Percentiles rank a stretch among this genome's conserved stretches.
Evolutionary conservation across 1,284 basidiomycete genomes (phyloP).

Genomic region (Leucoagaricus sp.): DNA sequence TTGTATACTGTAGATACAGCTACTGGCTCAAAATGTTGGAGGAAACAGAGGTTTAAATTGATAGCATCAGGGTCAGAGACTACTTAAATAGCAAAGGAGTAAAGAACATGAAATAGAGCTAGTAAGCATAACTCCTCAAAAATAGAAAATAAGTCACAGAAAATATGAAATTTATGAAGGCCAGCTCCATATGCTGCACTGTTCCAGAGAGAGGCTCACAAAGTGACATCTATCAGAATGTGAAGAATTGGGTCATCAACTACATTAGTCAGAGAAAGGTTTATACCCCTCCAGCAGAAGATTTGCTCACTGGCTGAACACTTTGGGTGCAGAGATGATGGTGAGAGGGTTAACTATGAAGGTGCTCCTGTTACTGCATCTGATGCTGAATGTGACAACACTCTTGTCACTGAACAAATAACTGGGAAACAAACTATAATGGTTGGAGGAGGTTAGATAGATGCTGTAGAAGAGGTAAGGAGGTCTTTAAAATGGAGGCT

Average conservation of each 20-base stretch:
- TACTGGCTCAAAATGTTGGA: constrained; percentile 15
- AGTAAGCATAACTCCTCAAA: neutral
- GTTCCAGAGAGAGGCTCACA: constrained; percentile 26
- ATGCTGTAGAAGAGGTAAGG: neutral
- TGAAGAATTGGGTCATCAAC: constrained; percentile 26
- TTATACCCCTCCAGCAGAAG: constrained; percentile 34
- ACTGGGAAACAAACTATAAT: neutral
- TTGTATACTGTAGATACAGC: constrained; percentile 25
- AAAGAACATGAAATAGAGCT: constrained; percentile 18
- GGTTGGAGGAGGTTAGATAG: neutral
- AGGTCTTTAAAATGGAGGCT: neutral
- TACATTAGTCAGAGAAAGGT: constrained; percentile 21
- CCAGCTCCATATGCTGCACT: constrained; percentile 31
- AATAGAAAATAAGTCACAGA: constrained; percentile 31
- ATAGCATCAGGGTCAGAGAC: neutral
- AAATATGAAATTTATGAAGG: constrained; percentile 38
- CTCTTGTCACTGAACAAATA: neutral
- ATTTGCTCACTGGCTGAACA: constrained; percentile 30
- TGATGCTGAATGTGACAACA: neutral
- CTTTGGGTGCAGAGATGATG: constrained; percentile 26
- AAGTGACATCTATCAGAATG: constrained; percentile 24
- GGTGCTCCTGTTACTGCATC: neutral
- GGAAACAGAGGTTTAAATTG: neutral
- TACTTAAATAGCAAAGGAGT: constrained; percentile 37
- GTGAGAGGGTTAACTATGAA: neutral